A percentile compares a stretch with the other conserved stretches of the same genome.
phyloP scores from a whole-genome alignment of 2,329 filamentous ascomycete species.

The Microdochium paspali region DNA sequence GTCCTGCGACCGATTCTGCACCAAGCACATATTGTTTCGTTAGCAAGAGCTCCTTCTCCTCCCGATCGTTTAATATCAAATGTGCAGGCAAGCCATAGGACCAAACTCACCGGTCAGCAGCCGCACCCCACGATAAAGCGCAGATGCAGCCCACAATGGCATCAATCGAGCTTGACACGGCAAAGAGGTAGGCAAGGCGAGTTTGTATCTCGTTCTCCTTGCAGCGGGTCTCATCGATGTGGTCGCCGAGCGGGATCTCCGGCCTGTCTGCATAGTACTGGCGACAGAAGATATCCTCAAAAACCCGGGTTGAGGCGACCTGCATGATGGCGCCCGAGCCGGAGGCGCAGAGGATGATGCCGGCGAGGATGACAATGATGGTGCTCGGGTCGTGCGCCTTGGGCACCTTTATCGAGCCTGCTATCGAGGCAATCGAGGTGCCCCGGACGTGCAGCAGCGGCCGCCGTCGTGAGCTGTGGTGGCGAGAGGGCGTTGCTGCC shows the following conservation, averaged over 20 bases:
- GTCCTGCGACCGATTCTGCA: slow-evolving; percentile 23
- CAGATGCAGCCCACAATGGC: slow-evolving; percentile 21
- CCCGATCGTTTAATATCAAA: too few relatives aligned
- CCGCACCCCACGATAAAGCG: slow-evolving; percentile 26
- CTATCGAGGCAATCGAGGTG: not conserved
- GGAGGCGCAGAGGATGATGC: slow-evolving; percentile 18
- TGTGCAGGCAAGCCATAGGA: not conserved
- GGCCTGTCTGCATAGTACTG: slow-evolving; percentile 19
- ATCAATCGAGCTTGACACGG: slow-evolving; percentile 16
- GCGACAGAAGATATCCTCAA: slow-evolving; percentile 29
- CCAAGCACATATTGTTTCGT: not conserved
- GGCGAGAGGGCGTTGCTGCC: not conserved
- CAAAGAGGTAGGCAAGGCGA: slow-evolving; percentile 23
- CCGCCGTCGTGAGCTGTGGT: not conserved
- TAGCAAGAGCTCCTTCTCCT: too few relatives aligned
- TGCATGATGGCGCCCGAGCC: slow-evolving; percentile 17
- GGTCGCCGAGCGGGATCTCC: slow-evolving; percentile 8
- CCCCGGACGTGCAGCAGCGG: not conserved
- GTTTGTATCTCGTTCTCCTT: slow-evolving; percentile 25
- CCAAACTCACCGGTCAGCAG: slow-evolving; percentile 23
- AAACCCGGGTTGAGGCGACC: slow-evolving; percentile 23
- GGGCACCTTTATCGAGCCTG: slow-evolving; percentile 1
- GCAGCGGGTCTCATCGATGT: slow-evolving; percentile 25
- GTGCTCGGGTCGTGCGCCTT: slow-evolving; percentile 6
- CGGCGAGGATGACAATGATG: slow-evolving; percentile 17